Evolutionary conservation across 257 asterid species (phyloP).

Genomic region (Lavandula angustifolia): DNA sequence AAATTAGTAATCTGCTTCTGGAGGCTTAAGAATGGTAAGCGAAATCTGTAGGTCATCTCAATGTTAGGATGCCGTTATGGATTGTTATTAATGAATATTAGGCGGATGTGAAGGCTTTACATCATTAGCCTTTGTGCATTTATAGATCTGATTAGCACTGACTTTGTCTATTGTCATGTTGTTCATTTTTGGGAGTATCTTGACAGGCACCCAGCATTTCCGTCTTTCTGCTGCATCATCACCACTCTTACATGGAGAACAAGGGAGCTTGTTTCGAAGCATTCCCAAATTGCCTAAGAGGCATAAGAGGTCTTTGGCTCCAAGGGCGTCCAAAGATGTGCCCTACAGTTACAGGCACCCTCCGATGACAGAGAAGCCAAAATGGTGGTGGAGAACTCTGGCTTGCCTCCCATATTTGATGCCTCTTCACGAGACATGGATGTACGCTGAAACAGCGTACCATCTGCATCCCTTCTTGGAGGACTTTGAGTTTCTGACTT

Average conservation of each 20-base stretch:
- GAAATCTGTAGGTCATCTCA: too few species aligned
- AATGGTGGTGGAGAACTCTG: constrained; percentile 87
- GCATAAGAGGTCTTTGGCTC: constrained; percentile 29
- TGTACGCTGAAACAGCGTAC: constrained; percentile 83
- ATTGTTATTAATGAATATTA: too few species aligned
- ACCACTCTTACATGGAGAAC: constrained; percentile 32
- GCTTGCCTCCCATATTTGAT: constrained; percentile 89
- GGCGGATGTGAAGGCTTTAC: too few species aligned
- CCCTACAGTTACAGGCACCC: constrained; percentile 69
- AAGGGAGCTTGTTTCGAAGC: constrained; percentile 44
- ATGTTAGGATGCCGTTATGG: too few species aligned
- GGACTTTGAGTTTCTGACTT: constrained; percentile 63
- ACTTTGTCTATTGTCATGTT: too few species aligned
- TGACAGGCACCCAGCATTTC: too few species aligned
- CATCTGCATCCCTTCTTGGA: constrained; percentile 79
- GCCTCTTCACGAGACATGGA: constrained; percentile 94
- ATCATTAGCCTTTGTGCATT: too few species aligned
- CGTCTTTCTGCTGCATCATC: too few species aligned
- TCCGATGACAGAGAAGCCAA: constrained; percentile 76
- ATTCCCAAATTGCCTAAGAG: constrained; percentile 47
- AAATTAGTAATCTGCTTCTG: too few species aligned
- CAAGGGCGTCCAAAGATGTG: constrained; percentile 69
- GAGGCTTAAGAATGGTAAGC: too few species aligned
- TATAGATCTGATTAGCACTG: too few species aligned
- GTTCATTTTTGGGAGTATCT: too few species aligned